Evolutionary conservation across 2,329 filamentous ascomycete species (phyloP).

Genomic region (Furcasterigmium sp.): DNA sequence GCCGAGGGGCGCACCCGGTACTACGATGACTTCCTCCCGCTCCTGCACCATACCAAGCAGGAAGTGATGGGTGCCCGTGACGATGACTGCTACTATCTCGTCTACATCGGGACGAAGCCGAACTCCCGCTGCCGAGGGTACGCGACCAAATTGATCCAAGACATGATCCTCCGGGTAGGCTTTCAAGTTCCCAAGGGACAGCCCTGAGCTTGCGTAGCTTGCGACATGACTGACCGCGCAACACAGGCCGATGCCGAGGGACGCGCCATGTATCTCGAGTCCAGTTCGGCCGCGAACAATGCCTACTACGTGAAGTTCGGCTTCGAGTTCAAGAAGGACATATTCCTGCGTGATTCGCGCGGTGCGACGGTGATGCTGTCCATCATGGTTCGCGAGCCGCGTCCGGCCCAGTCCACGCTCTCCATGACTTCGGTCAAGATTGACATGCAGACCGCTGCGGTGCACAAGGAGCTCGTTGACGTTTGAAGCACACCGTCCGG

Average conservation of each 20-base stretch:
- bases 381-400: constrained; percentile 78
- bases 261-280: constrained; percentile 72
- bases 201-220: no score
- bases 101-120: constrained; percentile 75
- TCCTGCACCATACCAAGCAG: constrained; percentile 68
- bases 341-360: constrained; percentile 54
- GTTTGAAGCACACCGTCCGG: background rate
- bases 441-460: constrained; percentile 26
- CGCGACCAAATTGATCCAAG: constrained; percentile 63
- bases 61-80: constrained; percentile 64
- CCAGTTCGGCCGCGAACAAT: constrained; percentile 63
- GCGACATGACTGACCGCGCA: background rate
- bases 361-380: constrained; percentile 59
- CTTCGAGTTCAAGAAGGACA: constrained; percentile 59
- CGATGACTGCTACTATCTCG: constrained; percentile 70
- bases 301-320: constrained; percentile 71
- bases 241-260: constrained; percentile 63
- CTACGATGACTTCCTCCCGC: constrained; percentile 70
- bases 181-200: no score
- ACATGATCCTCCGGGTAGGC: constrained; percentile 59
- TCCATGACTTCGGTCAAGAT: constrained; percentile 24
- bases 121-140: constrained; percentile 67
- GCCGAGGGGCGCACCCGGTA: constrained; percentile 67
- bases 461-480: constrained; percentile 15
- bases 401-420: constrained; percentile 19